phyloP scores from a whole-genome alignment of 2,329 filamentous ascomycete genomes.

The Sarocladiaceae sp. region DNA sequence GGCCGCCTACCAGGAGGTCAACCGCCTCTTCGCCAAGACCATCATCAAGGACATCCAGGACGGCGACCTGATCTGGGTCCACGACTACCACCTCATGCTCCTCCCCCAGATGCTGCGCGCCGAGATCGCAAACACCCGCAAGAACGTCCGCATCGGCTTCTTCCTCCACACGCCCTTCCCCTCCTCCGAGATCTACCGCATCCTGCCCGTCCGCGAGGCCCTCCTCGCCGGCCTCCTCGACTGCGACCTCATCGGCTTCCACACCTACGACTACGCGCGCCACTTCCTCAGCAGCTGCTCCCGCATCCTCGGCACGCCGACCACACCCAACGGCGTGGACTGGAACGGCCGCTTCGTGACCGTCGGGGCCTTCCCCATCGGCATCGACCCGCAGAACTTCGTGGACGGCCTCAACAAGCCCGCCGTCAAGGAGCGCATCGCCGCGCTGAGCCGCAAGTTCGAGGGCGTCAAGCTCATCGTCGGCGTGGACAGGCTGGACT shows the following conservation, averaged over 20 bases:
- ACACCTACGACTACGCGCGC: slow-evolving; percentile 98
- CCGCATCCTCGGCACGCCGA: slow-evolving; percentile 76
- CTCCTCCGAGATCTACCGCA: slow-evolving; percentile 94
- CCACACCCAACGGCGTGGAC: slow-evolving; percentile 89
- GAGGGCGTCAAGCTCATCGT: slow-evolving; percentile 95
- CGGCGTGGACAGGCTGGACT: slow-evolving; percentile 88
- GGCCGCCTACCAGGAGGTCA: slow-evolving; percentile 90
- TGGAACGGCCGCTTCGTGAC: slow-evolving; percentile 85
- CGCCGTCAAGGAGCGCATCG: slow-evolving; percentile 83
- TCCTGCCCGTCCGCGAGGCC: slow-evolving; percentile 86
- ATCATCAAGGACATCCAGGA: slow-evolving; percentile 86
- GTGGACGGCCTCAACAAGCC: slow-evolving; percentile 81
- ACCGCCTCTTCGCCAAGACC: slow-evolving; percentile 84
- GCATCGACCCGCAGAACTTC: slow-evolving; percentile 97
- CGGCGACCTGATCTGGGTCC: slow-evolving; percentile 94
- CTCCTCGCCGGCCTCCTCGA: slow-evolving; percentile 83
- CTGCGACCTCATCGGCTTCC: slow-evolving; percentile 94
- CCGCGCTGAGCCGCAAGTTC: slow-evolving; percentile 81
- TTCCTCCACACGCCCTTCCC: slow-evolving; percentile 98
- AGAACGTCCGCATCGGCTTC: slow-evolving; percentile 97
- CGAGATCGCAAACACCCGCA: slow-evolving; percentile 73
- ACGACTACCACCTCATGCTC: slow-evolving; percentile 98
- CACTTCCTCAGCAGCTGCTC: slow-evolving; percentile 97
- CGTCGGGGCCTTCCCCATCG: slow-evolving; percentile 94
- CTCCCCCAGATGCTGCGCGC: slow-evolving; percentile 92